phyloP scores from a whole-genome alignment of 108 stramenopile species.

The Fistulifera pelliculosa region DNA sequence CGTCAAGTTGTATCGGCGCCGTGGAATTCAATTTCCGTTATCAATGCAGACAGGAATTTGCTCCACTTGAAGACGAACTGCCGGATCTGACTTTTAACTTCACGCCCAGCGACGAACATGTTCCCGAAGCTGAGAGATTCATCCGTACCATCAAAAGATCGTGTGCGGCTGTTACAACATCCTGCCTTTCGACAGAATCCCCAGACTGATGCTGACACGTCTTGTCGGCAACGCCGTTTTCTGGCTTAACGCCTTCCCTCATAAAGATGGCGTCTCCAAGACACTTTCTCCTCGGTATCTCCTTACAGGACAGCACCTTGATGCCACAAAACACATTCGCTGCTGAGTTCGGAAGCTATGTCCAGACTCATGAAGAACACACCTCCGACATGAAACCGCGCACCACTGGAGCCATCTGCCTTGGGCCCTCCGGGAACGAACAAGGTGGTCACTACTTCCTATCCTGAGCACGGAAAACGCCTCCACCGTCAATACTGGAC shows the following conservation, averaged over 20 bases:
- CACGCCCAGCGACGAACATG: slow-evolving; percentile 30
- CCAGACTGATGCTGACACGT: slow-evolving; percentile 11
- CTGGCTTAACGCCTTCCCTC: slow-evolving; percentile 20
- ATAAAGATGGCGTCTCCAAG: slow-evolving; percentile 7
- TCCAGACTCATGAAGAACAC: slow-evolving; percentile 20
- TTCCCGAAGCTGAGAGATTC: slow-evolving; percentile 33
- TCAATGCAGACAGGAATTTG: neutral
- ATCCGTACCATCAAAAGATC: slow-evolving; percentile 30
- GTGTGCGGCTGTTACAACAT: slow-evolving; percentile 9
- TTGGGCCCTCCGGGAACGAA: slow-evolving; percentile 24
- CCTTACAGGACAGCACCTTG: slow-evolving; percentile 1
- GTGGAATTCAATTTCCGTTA: neutral
- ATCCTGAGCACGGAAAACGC: slow-evolving; percentile 15
- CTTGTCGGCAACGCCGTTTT: slow-evolving; percentile 10
- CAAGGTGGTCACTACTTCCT: slow-evolving; percentile 33
- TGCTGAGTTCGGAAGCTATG: slow-evolving; percentile 6
- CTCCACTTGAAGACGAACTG: too few species aligned
- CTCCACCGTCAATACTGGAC: slow-evolving; percentile 1
- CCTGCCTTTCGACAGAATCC: slow-evolving; percentile 16
- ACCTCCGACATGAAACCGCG: slow-evolving; percentile 13
- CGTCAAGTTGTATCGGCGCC: too few species aligned
- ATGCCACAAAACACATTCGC: slow-evolving; percentile 1
- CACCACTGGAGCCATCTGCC: slow-evolving; percentile 12
- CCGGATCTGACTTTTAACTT: slow-evolving; percentile 6
- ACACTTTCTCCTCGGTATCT: slow-evolving; percentile 10